A percentile compares a stretch with the other conserved stretches of the same genome.
phyloP scores from a whole-genome alignment of 2,329 filamentous ascomycete genomes.

The Uncinocarpus reesii region DNA sequence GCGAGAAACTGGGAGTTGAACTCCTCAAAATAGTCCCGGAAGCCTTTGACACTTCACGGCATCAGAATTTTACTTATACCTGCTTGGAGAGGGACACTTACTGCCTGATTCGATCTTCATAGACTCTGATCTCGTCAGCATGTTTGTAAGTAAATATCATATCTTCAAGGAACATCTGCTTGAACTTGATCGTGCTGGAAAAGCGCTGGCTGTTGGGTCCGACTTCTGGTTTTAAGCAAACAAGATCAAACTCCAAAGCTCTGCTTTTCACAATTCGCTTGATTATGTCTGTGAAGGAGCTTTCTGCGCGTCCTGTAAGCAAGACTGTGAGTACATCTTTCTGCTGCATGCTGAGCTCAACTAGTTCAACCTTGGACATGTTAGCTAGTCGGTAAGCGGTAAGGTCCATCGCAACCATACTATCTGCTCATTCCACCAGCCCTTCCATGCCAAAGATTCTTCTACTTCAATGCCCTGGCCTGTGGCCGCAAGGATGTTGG shows the following conservation, averaged over 20 bases:
- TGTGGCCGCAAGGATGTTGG: slow-evolving; percentile 71
- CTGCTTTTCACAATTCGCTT: slow-evolving; percentile 70
- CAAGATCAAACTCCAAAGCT: slow-evolving; percentile 74
- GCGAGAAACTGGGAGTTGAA: slow-evolving; percentile 57
- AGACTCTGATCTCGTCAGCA: slow-evolving; percentile 67
- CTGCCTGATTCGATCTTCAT: slow-evolving; percentile 55
- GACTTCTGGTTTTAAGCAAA: slow-evolving; percentile 74
- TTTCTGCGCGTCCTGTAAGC: slow-evolving; percentile 74
- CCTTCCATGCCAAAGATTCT: slow-evolving; percentile 73
- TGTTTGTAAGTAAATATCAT: slow-evolving; percentile 76
- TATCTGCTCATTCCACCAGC: slow-evolving; percentile 95
- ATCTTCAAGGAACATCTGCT: slow-evolving; percentile 70
- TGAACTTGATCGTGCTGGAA: slow-evolving; percentile 77
- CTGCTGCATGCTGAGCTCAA: slow-evolving; percentile 69
- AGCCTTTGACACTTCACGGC: slow-evolving; percentile 54
- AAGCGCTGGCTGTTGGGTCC: slow-evolving; percentile 73
- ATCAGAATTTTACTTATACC: slow-evolving; percentile 8
- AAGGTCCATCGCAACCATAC: slow-evolving; percentile 36
- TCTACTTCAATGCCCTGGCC: slow-evolving; percentile 74
- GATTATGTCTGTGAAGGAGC: slow-evolving; percentile 65
- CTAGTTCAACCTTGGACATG: slow-evolving; percentile 50
- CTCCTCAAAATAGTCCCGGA: slow-evolving; percentile 70
- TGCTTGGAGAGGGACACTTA: slow-evolving; percentile 24
- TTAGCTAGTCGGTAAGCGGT: neutral
- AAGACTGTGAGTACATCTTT: slow-evolving; percentile 76